Base-by-base conservation (phyloP, 176 grass and related monocot species). In the Juncus inflexus region DNA sequence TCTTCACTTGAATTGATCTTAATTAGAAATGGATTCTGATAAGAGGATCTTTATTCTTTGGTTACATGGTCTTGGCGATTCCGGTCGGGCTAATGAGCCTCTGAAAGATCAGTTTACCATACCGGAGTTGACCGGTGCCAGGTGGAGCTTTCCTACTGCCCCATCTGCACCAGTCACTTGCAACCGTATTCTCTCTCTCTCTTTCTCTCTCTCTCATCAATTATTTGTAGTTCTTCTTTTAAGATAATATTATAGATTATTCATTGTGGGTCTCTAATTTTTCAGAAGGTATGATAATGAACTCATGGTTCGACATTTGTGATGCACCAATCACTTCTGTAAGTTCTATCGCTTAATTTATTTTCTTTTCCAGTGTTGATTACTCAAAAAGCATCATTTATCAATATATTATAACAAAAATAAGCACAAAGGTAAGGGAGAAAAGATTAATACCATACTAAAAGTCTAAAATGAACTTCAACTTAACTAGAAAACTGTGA, bases 301-400 rank as follows among this genome's bases (percentile, higher is more conserved):
- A 83, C 58, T 95, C 77, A 63, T 95, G 90, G 86, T 90, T 90
- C 63, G 77, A 95, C 55, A 83, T 90, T 55, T 82, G 80, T 70
- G 70, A 84, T 37, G 42, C 78, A 39, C 90, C 86, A 15, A 86
- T 95, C 12, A 77, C 74, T 61, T 74, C 78, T 4, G 83, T 83
- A 73, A 82, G 71, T 55, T 10, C 15, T 37, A 52, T 36, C 9
- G 19, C 41, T n/a, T 12, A 37, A 52, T 52, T 56, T 57, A 38
- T 52, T 15, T 16, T 49, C 12, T 9, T 37, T 61, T 47, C 43
- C 43, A 47, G 9, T 47, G 43, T 47, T 47, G 9, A 6, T 47
- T 47, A 9, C 19, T 28, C 19, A 28, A 28, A 28, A 28, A 28
- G 19, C 19, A 28, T 28, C 19, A 28, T 28, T 28, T 28, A 28